These are phyloP conservation scores for Davidsoniella virescens DNA, from an alignment of 2,329 filamentous ascomycete genomes.

Conservation along the genomic window DNA sequence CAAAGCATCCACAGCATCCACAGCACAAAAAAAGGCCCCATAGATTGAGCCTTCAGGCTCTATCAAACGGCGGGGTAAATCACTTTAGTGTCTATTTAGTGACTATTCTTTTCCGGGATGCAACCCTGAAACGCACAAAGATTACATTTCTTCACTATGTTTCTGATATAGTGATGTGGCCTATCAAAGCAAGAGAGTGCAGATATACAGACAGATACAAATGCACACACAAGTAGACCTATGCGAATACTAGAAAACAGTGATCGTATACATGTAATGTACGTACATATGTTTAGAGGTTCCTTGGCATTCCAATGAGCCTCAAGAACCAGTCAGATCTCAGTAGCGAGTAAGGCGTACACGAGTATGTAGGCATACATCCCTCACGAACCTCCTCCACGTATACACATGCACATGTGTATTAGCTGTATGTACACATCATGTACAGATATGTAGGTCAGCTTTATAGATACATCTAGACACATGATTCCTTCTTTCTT, in stretches of 20 bases:
- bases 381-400: no score
- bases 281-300: background rate
- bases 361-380: background rate
- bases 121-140: background rate
- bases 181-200: background rate
- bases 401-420: no score
- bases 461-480: background rate
- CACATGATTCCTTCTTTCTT: no score
- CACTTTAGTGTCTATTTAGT: constrained; percentile 11
- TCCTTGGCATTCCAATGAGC: background rate
- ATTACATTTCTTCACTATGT: background rate
- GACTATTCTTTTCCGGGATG: constrained; percentile 5
- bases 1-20: background rate
- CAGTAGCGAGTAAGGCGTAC: background rate
- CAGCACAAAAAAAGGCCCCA: background rate
- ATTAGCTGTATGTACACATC: no score
- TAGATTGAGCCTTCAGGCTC: background rate
- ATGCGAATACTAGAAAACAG: no score
- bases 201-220: background rate
- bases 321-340: background rate
- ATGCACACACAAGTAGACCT: no score
- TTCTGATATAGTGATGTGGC: background rate
- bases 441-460: background rate
- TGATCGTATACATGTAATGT: no score
- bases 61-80: constrained; percentile 8